Evolutionary conservation across 2,329 filamentous ascomycete species (phyloP), one percentile per base, ranked within the genome.

Genomic region (Fusarium humuli): DNA sequence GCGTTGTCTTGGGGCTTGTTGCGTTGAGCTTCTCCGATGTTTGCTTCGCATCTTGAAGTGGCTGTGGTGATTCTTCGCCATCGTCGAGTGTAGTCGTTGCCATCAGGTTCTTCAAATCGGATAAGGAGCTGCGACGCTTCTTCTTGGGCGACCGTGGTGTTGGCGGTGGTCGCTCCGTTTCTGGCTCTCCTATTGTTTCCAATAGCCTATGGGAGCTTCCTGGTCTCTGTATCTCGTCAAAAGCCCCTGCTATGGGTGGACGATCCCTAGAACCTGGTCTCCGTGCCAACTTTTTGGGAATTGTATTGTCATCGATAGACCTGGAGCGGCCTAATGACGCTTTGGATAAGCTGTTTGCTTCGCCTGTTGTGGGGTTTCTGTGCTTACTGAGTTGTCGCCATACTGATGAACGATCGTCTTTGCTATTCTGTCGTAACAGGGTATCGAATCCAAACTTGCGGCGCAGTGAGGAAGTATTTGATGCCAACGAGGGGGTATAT

Each of bases 351-450:
- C 88, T 93, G 18, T 86, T 82, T 47, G 81, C 80, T 66, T 90
- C 93, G 72, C 83, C 89, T 57, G 83, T 89, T 66, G 83, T 87
- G 30, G 86, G 81, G 73, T 87, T 81, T 57, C 91, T 86, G 82
- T 93, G 87, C 82, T 97, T 97, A 84, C 94, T 97, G 70, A 97
- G 82, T n/a, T 89, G 94, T 58, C 94, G 89, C 89, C 94, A 94
- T 23, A 97, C 89, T 1, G 93, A 95, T 44, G 90, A 85, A 40
- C 93, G 89, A 70, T 93, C 92, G 23, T 85, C 87, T 78, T 91
- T 95, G 82, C 92, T 94, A 75, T 92, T 94, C 73, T 96, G 92
- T 58, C 93, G 88, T 41, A 93, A 86, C 30, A 97, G 80, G 5
- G 85, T 89, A 61, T 94, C 90, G 65, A 97, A 90, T 2, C 94